Evolutionary conservation across 2,329 filamentous ascomycete species (phyloP), one percentile per base, ranked within the genome.

Genomic region (Xylaria sp.): DNA sequence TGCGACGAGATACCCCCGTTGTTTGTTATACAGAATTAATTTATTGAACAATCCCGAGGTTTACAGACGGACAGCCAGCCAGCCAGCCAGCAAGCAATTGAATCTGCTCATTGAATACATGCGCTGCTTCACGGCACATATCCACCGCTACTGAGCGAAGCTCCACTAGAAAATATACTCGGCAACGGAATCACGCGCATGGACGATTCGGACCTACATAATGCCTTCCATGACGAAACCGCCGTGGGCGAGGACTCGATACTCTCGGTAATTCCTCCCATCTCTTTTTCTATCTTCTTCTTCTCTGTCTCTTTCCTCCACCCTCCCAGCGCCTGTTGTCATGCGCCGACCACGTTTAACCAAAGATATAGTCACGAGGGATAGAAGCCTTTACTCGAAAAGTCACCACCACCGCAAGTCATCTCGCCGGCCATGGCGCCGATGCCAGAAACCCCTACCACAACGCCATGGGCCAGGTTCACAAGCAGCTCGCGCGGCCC

Each of bases 341-440:
- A 52, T 67, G 53, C 43, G 59, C 48, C 60, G n/a, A 65, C 46
- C 36, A 52, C 43, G 20, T 68, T 69, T 71, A 50, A 71, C 60
- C 67, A 58, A 67, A 60, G 67, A 55, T 66, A 53, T 60, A 97
- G 94, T 90, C 93, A 63, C 91, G 93, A 75, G 93, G 96, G 72
- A 84, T 98, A 75, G 94, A 97, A 82, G 92, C 93, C 63, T 97
- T 99, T 81, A 90, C 94, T 73, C 90, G 95, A 78, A 99, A 97
- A 82, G 94, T 98, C 70, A 96, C 94, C 34, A 93, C 93, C 32
- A 98, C 96, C 23, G 96, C 96, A 65, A 93, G 90, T 76, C 94
- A 97, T 80, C 86, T 99, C 73, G 97, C 98, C 76, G 91, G 87
- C 52, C 89, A 91, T 55, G 81, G 88, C 65, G 78, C 82, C 73